phyloP scores from a whole-genome alignment of 768 basidiomycete genomes.

The Podaxis sp. region DNA sequence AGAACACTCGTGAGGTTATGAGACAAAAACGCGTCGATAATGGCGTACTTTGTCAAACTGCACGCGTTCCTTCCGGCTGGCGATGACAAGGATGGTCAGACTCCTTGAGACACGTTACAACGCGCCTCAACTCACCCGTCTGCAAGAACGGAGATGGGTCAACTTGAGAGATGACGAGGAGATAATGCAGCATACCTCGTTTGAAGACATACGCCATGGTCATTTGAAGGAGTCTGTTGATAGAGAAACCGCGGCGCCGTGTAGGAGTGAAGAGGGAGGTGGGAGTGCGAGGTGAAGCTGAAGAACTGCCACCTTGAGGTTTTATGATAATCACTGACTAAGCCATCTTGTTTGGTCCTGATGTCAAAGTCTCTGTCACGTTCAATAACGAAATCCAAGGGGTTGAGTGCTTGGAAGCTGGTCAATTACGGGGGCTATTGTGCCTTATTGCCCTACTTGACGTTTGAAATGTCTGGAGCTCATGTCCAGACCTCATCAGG shows the following conservation, averaged over 20 bases:
- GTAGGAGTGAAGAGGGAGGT: background rate
- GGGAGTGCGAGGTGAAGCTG: background rate
- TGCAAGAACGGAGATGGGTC: constrained; percentile 17
- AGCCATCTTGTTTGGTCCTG: constrained; percentile 10
- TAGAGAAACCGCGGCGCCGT: background rate
- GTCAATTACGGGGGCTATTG: background rate
- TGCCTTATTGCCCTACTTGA: background rate
- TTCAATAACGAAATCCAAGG: background rate
- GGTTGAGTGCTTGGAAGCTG: background rate
- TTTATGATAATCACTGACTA: constrained; percentile 14
- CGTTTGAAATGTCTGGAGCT: background rate
- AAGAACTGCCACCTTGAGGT: background rate
- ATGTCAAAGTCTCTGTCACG: background rate
- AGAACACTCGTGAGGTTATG: constrained; percentile 15
- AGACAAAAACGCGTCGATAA: constrained; percentile 11
- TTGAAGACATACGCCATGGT: constrained; percentile 26
- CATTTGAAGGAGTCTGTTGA: background rate
- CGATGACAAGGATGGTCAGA: constrained; percentile 14
- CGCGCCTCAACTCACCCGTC: constrained; percentile 47
- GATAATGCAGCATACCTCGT: constrained; percentile 27
- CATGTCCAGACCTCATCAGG: background rate
- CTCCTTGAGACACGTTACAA: constrained; percentile 26
- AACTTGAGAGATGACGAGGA: constrained; percentile 1
- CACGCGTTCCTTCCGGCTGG: constrained; percentile 83
- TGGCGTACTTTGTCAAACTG: constrained; percentile 83